Base-by-base conservation (phyloP, 2,329 filamentous ascomycete genomes). In the Xylaria sp. region DNA sequence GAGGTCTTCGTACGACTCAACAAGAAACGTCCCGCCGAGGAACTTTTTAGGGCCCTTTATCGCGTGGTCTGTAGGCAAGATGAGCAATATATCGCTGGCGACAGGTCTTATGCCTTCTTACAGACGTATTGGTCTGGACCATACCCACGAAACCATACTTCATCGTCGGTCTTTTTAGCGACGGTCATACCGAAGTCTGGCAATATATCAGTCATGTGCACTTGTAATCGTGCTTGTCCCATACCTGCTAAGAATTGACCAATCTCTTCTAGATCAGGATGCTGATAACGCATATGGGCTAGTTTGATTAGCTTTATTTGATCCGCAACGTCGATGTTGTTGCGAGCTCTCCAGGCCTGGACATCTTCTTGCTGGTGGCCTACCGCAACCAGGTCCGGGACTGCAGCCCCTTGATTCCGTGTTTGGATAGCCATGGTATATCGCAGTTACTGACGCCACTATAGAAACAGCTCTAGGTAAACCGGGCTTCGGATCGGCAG, bases 281-380 rank as follows among this genome's bases (percentile, higher is more conserved):
- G 68, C 20, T 70, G 68, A n/a, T 70, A 70, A 10, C 68, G 68
- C 68, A 70, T 70, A 44, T 70, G 65, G n/a, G 68, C 26, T 63
- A 70, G 26, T 49, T 58, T 68, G 53, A 68, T 59, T 42, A 70
- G 40, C 28, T 70, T 70, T 40, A 70, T 59, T 20, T 70, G 68
- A 11, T 48, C 59, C 28, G 38, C 59, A 17, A 36, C 4, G 36
- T 70, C 65, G 42, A 70, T 70, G 6, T 65, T 65, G 58, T 70
- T 70, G 17, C 68, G 68, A n/a, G 68, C 61, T 20, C 65, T 63
- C 68, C 68, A 70, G 17, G 44, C 40, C 54, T 65, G 38, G 10
- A 68, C 40, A 49, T 70, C 46, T 68, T 70, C 68, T 36, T 70
- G 61, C 38, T 68, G 61, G 42, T 63, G 59, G 54, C 68, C 68